Evolutionary conservation across 164 flowering plant species (phyloP), one percentile per base, ranked within the genome.

Genomic region (Taxillus chinensis): DNA sequence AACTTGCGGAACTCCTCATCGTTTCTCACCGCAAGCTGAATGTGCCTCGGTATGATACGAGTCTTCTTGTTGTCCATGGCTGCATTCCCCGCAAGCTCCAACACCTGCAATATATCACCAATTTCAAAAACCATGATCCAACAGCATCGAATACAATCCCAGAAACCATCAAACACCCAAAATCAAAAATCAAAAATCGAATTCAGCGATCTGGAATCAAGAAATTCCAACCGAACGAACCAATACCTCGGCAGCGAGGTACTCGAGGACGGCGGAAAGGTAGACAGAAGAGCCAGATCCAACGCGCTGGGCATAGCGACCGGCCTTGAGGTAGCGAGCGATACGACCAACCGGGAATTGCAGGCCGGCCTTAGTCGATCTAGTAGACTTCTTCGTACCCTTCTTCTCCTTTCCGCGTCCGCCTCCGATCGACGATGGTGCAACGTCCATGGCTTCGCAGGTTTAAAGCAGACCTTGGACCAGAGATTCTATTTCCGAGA

Each of bases 1-100:
- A 73, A 59, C 73, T 73, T 72, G 41, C 80, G 70, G 57, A 77
- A 61, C 64, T 77, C 80, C 70, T 77, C 80, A 39, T 77, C 81
- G 7, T 73, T 73, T 71, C 77, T 73, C 70, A 73, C 77, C 2
- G 77, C 77, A 37, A 73, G 55, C 43, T 73, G 77, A 8, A 73
- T 73, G 48, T 73, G 73, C 65, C 77, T 63, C 3, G 77, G 77
- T 0, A 67, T 57, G 13, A 73, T 70, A 41, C 77, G 41, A 17
- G 40, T 67, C 77, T 67, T 73, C 70, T 73, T 73, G 71, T 73
- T 73, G n/a, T 73, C 77, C 57, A 73, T 66, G 6, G 77, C 77
- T 3, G 77, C 77, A 46, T 73, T 73, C 39, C 77, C 77, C 37
- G 77, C 77, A 27, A 73, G 65, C 60, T 73, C 77, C 63, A 73